Evolutionary conservation across 805 yeast genomes (phyloP).

Genomic region (Zygoascus bituminiphila): DNA sequence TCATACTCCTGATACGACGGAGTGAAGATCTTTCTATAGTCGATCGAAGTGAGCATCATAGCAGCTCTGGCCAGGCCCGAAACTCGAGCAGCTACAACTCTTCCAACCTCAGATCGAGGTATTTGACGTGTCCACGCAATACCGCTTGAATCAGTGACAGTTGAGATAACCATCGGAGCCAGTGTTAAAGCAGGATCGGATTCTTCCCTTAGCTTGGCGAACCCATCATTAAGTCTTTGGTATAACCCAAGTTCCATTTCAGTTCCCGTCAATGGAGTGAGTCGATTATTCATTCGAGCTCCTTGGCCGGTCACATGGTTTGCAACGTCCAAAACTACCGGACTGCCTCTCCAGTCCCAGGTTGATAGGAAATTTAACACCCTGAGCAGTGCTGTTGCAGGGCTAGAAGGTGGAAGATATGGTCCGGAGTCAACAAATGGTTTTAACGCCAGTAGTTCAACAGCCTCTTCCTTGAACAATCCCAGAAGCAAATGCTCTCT

Average conservation of each 20-base stretch:
- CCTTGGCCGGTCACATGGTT: not conserved
- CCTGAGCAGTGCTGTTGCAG: constrained; percentile 73
- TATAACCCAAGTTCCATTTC: constrained; percentile 48
- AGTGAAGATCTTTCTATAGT: constrained; percentile 45
- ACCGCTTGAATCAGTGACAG: constrained; percentile 82
- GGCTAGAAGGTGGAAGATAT: constrained; percentile 70
- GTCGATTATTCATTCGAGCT: not conserved
- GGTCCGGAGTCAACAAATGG: constrained; percentile 86
- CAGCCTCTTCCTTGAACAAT: constrained; percentile 68
- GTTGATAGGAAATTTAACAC: constrained; percentile 57
- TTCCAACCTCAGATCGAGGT: constrained; percentile 35
- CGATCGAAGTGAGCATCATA: constrained; percentile 4
- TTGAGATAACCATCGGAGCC: constrained; percentile 73
- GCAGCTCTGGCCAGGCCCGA: constrained; percentile 83
- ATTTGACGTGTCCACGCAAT: constrained; percentile 64
- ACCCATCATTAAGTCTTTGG: constrained; percentile 55
- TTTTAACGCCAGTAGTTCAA: constrained; percentile 74
- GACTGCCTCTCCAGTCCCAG: constrained; percentile 95
- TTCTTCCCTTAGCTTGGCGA: constrained; percentile 55
- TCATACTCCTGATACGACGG: constrained; percentile 84
- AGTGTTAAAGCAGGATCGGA: constrained; percentile 75
- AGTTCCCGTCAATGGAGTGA: constrained; percentile 25
- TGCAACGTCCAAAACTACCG: constrained; percentile 57
- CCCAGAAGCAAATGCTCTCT: constrained; percentile 67
- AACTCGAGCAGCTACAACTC: constrained; percentile 79